Percentiles rank a stretch among this genome's conserved stretches.
Evolutionary conservation across 1,284 basidiomycete species (phyloP).

Genomic region (Moesziomyces aphidis): DNA sequence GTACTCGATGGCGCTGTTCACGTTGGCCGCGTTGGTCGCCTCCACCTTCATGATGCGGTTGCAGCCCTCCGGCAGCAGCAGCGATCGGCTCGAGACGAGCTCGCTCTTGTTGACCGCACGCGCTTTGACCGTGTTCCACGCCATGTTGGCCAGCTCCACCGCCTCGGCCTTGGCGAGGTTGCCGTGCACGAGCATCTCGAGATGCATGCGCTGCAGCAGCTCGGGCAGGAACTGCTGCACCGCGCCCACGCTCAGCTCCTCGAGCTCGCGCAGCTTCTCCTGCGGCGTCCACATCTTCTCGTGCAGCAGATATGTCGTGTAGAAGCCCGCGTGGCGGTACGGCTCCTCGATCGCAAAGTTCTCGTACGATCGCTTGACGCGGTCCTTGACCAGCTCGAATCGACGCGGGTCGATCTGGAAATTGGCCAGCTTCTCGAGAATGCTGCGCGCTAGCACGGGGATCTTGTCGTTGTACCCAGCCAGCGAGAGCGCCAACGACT

Average conservation of each 20-base stretch:
- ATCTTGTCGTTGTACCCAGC: conserved; percentile 97
- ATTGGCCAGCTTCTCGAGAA: conserved; percentile 79
- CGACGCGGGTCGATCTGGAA: conserved; percentile 79
- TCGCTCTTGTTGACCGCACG: conserved; percentile 68
- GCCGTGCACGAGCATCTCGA: conserved; percentile 84
- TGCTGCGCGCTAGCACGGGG: conserved; percentile 78
- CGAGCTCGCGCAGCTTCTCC: conserved; percentile 83
- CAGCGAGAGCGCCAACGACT: conserved; percentile 79
- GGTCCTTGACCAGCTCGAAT: conserved; percentile 86
- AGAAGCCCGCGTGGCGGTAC: conserved; percentile 84
- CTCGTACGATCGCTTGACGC: conserved; percentile 70
- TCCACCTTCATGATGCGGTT: conserved; percentile 77
- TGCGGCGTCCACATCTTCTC: conserved; percentile 82
- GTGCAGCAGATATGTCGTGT: conserved; percentile 77
- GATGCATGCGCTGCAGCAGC: conserved; percentile 77
- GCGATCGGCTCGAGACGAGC: conserved; percentile 48
- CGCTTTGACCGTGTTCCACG: conserved; percentile 77
- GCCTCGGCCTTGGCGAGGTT: conserved; percentile 89
- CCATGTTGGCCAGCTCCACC: conserved; percentile 77
- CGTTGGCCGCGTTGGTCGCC: conserved; percentile 86
- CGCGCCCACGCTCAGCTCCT: conserved; percentile 79
- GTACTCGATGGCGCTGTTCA: conserved; percentile 77
- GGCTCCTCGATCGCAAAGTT: conserved; percentile 91
- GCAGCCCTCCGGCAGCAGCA: conserved; percentile 73
- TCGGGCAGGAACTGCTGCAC: conserved; percentile 77